Conservation (phyloP, 1,284 basidiomycete species). For the Malassezia yamatoensis region DNA sequence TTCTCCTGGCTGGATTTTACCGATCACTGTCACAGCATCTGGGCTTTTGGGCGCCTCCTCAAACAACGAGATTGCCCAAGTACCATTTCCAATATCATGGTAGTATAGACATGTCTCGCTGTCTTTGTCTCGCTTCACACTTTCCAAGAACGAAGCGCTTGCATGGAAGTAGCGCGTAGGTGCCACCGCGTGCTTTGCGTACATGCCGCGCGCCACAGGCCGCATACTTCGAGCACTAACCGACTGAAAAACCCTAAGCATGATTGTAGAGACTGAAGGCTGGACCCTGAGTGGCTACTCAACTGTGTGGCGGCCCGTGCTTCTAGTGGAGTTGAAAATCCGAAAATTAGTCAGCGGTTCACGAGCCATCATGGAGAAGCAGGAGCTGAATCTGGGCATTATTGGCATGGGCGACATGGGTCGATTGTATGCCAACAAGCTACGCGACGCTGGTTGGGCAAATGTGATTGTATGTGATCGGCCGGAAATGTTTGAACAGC, state of each 20-base stretch:
- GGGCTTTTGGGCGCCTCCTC: conserved; percentile 12
- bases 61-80: conserved; percentile 29
- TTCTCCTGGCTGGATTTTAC: conserved; percentile 16
- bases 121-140: conserved; percentile 4
- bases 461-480: conserved; percentile 80
- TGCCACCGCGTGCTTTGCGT: no score
- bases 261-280: no score
- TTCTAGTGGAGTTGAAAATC: no score
- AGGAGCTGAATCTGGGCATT: conserved; percentile 45
- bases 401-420: conserved; percentile 66
- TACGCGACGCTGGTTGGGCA: conserved; percentile 69
- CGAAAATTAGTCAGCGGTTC: background rate
- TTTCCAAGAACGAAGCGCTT: background rate
- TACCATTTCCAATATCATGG: conserved; percentile 20
- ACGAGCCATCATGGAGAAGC: conserved; percentile 19
- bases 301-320: no score
- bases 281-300: no score
- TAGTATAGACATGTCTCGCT: conserved; percentile 30
- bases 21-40: conserved; percentile 18
- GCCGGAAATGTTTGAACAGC: conserved; percentile 62
- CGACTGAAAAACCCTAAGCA: no score
- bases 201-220: no score
- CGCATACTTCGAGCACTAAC: no score
- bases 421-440: conserved; percentile 70
- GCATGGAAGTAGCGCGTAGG: background rate